These are phyloP conservation scores for Haberlea rhodopensis DNA, from an alignment of 257 asterid species.

Conservation along the genomic window DNA sequence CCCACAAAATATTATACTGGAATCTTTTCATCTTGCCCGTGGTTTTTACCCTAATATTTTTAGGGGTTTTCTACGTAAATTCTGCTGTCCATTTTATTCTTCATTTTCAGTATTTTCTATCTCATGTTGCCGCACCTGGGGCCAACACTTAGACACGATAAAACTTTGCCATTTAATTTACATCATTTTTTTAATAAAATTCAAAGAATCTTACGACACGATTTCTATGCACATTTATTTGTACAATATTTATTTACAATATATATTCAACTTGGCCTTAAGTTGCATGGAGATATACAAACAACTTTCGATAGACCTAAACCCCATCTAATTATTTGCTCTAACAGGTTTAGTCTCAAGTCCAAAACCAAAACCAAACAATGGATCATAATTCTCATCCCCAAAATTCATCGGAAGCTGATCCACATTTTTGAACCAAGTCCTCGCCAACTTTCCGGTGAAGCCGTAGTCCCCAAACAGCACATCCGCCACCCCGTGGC, in stretches of 20 bases:
- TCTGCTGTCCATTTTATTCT: too few species aligned
- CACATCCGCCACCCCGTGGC: slow-evolving; percentile 42
- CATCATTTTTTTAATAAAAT: too few species aligned
- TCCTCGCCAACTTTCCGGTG: slow-evolving; percentile 21
- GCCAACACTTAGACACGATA: too few species aligned
- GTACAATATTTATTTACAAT: too few species aligned
- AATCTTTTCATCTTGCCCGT: too few species aligned
- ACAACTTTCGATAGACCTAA: not conserved
- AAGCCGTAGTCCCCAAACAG: slow-evolving; percentile 21
- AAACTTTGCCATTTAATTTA: too few species aligned
- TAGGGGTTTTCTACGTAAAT: too few species aligned
- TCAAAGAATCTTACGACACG: too few species aligned
- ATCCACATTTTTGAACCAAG: slow-evolving; percentile 17
- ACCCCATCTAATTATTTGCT: not conserved
- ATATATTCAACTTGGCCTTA: not conserved
- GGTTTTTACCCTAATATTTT: too few species aligned
- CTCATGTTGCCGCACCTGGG: too few species aligned
- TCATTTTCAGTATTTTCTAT: too few species aligned
- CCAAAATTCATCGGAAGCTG: slow-evolving; percentile 27
- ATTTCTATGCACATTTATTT: not conserved
- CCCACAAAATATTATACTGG: too few species aligned
- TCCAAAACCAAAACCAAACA: slow-evolving; percentile 39
- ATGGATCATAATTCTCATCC: slow-evolving; percentile 31
- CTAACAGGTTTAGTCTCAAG: slow-evolving; percentile 21
- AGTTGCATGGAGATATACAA: not conserved